Percentiles rank a stretch among this genome's conserved stretches.
These are phyloP conservation scores for Colletotrichum destructivum DNA, from an alignment of 2,329 filamentous ascomycete genomes.

Conservation along the genomic window DNA sequence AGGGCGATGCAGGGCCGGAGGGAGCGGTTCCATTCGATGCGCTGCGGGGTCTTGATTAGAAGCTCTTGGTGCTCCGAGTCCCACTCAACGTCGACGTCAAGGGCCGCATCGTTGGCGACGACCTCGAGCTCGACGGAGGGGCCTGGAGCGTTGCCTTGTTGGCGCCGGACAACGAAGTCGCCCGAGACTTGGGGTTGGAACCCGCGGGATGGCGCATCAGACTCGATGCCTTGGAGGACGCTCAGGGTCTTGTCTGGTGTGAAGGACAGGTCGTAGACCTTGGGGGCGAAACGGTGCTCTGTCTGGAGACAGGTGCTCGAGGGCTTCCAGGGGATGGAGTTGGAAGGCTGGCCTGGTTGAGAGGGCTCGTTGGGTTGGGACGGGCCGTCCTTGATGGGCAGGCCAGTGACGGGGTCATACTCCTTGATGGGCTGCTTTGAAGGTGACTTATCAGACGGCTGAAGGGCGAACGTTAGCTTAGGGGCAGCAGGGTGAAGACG, in stretches of 20 bases:
- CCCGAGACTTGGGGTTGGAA: slow-evolving; percentile 59
- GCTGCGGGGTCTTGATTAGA: slow-evolving; percentile 56
- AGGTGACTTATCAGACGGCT: slow-evolving; percentile 22
- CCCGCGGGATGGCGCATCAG: slow-evolving; percentile 43
- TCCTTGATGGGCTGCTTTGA: slow-evolving; percentile 29
- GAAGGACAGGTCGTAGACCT: slow-evolving; percentile 53
- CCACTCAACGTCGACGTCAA: slow-evolving; percentile 54
- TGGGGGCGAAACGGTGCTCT: slow-evolving; percentile 48
- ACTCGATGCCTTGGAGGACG: slow-evolving; percentile 56
- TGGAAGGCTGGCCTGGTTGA: slow-evolving; percentile 12
- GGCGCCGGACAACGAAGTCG: slow-evolving; percentile 61
- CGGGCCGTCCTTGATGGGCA: slow-evolving; percentile 35
- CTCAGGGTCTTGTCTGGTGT: slow-evolving; percentile 53
- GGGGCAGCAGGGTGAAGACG: neutral
- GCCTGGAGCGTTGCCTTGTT: slow-evolving; percentile 48
- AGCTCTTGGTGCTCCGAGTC: slow-evolving; percentile 56
- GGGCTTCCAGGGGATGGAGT: slow-evolving; percentile 30
- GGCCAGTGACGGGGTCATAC: slow-evolving; percentile 35
- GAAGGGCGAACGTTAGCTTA: neutral
- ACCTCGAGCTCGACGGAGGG: slow-evolving; percentile 61
- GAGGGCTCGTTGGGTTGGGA: slow-evolving; percentile 12
- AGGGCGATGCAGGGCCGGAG: slow-evolving; percentile 63
- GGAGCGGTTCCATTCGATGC: slow-evolving; percentile 48
- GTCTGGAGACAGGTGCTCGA: slow-evolving; percentile 27
- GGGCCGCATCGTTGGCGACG: slow-evolving; percentile 60